Evolutionary conservation across 2,329 filamentous ascomycete genomes (phyloP).

Genomic region (Calycina herbarum): DNA sequence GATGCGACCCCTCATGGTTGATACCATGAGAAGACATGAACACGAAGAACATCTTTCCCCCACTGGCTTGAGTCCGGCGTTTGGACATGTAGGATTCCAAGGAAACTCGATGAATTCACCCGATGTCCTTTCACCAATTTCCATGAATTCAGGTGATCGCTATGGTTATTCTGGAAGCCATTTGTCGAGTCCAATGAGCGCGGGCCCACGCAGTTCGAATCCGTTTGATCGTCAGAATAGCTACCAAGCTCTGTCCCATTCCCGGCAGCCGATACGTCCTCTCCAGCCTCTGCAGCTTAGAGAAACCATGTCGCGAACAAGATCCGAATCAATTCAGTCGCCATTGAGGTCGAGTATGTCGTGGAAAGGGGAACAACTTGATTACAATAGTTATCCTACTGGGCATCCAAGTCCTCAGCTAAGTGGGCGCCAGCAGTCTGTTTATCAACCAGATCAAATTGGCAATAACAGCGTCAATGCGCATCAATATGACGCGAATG

Average conservation of each 20-base stretch:
- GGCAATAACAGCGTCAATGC: slow-evolving; percentile 43
- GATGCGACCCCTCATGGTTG: slow-evolving; percentile 65
- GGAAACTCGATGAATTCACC: slow-evolving; percentile 50
- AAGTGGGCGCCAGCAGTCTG: slow-evolving; percentile 47
- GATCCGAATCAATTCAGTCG: slow-evolving; percentile 59
- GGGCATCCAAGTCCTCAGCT: slow-evolving; percentile 49
- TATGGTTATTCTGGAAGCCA: slow-evolving; percentile 50
- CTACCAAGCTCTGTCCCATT: slow-evolving; percentile 47
- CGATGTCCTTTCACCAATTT: slow-evolving; percentile 59
- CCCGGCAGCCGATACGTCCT: slow-evolving; percentile 49
- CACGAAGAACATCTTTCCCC: slow-evolving; percentile 67
- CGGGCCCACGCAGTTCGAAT: slow-evolving; percentile 51
- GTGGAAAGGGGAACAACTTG: slow-evolving; percentile 61
- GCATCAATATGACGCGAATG: slow-evolving; percentile 51
- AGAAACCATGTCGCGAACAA: slow-evolving; percentile 56
- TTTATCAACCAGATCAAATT: slow-evolving; percentile 53
- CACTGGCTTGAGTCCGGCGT: slow-evolving; percentile 65
- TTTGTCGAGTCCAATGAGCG: slow-evolving; percentile 48
- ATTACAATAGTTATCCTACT: slow-evolving; percentile 53
- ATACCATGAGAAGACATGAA: slow-evolving; percentile 62
- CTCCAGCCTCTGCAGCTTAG: slow-evolving; percentile 59
- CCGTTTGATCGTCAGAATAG: slow-evolving; percentile 53
- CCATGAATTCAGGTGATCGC: slow-evolving; percentile 54
- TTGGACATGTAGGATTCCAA: slow-evolving; percentile 66
- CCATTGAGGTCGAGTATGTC: slow-evolving; percentile 61